Base-by-base conservation (phyloP, 768 basidiomycete genomes). In the Russula virescens region DNA sequence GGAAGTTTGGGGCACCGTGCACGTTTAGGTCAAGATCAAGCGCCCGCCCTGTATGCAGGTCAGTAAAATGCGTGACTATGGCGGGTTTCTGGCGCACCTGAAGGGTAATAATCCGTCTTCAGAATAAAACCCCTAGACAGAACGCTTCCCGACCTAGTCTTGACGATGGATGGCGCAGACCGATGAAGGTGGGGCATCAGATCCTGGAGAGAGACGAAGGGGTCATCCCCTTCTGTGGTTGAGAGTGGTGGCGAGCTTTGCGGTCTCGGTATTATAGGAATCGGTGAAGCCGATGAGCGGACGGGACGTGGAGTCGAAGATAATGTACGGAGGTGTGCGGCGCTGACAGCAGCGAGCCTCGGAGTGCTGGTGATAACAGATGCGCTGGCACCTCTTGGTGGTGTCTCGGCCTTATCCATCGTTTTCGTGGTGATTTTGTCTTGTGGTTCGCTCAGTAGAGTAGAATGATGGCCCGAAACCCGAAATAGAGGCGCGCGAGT, bases 1-100 rank as follows among this genome's bases (percentile, higher is more conserved):
- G 80, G 71, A 98, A 98, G 75, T 98, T 98, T 4, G 96, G 94
- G 19, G 96, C 96, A 38, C 97, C 96, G 70, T 94, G 88, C 10
- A 99, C 80, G 61, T 90, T 92, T 28, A 98, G 80, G 69, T 96
- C 93, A 2, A 98, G 82, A 71, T 96, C 91, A 47, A 94, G 78
- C 4, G 94, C 94, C 66, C 94, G 84, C 47, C 91, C 91, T 93
- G 63, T 40, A 40, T 52, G 19, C 63, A 34, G 5, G 38, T 60
- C 47, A 58, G 55, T 51, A 13, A 9, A 46, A 62, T 14, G n/a
- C 26, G 45, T 16, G n/a, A 9, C 23, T 7, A 38, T 38, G 21
- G 14, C 16, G 19, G 11, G 1, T 2, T 21, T 25, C 1, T 25
- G 11, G 38, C 68, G 43, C 53, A 71, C 88, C 88, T 63, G 88